phyloP scores from a whole-genome alignment of 805 yeast genomes.

The Starmera dryadoides region DNA sequence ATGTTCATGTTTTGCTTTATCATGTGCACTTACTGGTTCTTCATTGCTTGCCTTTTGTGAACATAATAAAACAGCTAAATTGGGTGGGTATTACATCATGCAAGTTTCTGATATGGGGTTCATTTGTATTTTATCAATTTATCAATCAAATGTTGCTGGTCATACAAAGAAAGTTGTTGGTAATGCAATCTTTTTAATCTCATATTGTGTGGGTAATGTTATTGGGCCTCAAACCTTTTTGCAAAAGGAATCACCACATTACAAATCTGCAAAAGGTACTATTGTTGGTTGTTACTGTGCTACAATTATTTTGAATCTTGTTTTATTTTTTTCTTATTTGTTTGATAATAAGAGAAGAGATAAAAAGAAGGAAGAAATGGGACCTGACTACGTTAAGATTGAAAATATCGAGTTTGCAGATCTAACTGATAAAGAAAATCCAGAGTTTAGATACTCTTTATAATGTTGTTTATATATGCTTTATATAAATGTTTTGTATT shows the following conservation, averaged over 20 bases:
- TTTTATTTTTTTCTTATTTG: slow-evolving; percentile 21
- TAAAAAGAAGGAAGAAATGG: slow-evolving; percentile 19
- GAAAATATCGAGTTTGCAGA: slow-evolving; percentile 37
- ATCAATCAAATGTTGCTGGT: slow-evolving; percentile 55
- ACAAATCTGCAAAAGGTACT: slow-evolving; percentile 46
- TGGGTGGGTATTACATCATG: slow-evolving; percentile 22
- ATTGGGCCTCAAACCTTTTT: slow-evolving; percentile 71
- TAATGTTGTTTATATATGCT: slow-evolving; percentile 8
- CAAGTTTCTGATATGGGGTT: slow-evolving; percentile 29
- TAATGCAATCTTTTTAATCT: slow-evolving; percentile 52
- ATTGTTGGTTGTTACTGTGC: slow-evolving; percentile 40
- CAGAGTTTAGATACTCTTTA: slow-evolving; percentile 26
- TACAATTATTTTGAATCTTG: slow-evolving; percentile 28
- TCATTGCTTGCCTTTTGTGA: slow-evolving; percentile 26
- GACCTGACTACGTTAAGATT: slow-evolving; percentile 13
- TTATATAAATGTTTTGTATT: too few species aligned
- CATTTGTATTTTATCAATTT: slow-evolving; percentile 25
- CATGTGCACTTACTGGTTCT: slow-evolving; percentile 19
- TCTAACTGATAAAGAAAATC: slow-evolving; percentile 37
- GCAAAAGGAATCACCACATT: slow-evolving; percentile 49
- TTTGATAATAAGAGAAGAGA: slow-evolving; percentile 39
- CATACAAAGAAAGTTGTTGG: slow-evolving; percentile 64
- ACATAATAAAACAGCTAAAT: slow-evolving; percentile 17
- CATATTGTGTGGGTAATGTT: slow-evolving; percentile 61
- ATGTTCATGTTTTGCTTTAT: slow-evolving; percentile 15